Evolutionary conservation across 2,329 filamentous ascomycete genomes (phyloP).

Genomic region (Alternaria rosae): DNA sequence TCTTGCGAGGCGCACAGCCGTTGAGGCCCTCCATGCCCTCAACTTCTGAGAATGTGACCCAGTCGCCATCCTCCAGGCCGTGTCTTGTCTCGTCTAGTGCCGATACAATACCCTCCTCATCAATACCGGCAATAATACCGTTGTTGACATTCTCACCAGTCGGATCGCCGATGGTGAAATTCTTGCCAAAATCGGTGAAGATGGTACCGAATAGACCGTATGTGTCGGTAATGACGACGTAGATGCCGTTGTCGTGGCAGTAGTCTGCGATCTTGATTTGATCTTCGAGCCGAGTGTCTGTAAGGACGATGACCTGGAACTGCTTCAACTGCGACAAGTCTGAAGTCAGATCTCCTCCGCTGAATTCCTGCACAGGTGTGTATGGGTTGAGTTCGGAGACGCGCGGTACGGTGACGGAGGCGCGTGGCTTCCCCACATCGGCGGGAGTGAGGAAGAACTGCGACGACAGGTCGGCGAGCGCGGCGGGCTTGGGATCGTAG

Average conservation of each 20-base stretch:
- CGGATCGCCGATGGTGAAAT: slow-evolving; percentile 88
- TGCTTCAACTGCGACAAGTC: slow-evolving; percentile 84
- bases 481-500: slow-evolving; percentile 84
- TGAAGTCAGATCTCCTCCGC: slow-evolving; percentile 69
- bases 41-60: slow-evolving; percentile 91
- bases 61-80: slow-evolving; percentile 95
- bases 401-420: slow-evolving; percentile 83
- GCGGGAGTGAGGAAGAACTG: slow-evolving; percentile 93
- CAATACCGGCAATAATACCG: slow-evolving; percentile 89
- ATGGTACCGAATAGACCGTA: slow-evolving; percentile 94
- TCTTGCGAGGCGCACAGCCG: slow-evolving; percentile 81
- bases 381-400: slow-evolving; percentile 97
- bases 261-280: slow-evolving; percentile 89
- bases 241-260: slow-evolving; percentile 93
- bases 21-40: slow-evolving; percentile 93
- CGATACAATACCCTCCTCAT: slow-evolving; percentile 89
- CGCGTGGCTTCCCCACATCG: slow-evolving; percentile 92
- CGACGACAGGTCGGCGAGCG: slow-evolving; percentile 88
- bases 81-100: slow-evolving; percentile 94
- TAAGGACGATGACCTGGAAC: slow-evolving; percentile 93
- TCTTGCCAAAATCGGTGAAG: slow-evolving; percentile 96
- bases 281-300: slow-evolving; percentile 78
- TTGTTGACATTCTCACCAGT: slow-evolving; percentile 87
- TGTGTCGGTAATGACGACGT: slow-evolving; percentile 84
- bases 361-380: slow-evolving; percentile 83